These are phyloP conservation scores for Backusella westeae DNA, from an alignment of 192 early-diverging fungal species.

Conservation along the genomic window DNA sequence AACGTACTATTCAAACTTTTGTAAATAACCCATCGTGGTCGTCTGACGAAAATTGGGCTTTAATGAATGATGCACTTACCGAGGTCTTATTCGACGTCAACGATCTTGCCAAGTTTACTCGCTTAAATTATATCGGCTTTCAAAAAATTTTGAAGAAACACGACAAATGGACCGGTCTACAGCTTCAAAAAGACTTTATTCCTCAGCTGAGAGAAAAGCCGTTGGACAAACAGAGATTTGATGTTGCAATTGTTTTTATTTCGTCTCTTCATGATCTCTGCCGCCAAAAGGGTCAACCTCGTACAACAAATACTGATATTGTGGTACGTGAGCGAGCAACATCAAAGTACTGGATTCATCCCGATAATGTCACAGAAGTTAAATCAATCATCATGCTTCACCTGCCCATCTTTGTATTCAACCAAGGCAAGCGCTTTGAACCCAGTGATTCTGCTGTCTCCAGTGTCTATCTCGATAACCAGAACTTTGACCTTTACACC, in stretches of 20 bases:
- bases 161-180: constrained; percentile 83
- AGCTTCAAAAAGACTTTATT: constrained; percentile 72
- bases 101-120: constrained; percentile 78
- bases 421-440: constrained; percentile 44
- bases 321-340: constrained; percentile 74
- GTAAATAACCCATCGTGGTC: constrained; percentile 50
- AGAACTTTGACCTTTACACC: constrained; percentile 32
- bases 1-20: constrained; percentile 52
- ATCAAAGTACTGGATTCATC: constrained; percentile 46
- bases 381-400: constrained; percentile 39
- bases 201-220: constrained; percentile 75
- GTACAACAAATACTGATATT: constrained; percentile 26
- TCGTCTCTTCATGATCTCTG: constrained; percentile 76
- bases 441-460: constrained; percentile 34
- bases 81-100: constrained; percentile 75
- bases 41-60: constrained; percentile 45
- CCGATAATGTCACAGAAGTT: constrained; percentile 41
- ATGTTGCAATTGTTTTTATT: constrained; percentile 83
- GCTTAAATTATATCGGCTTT: constrained; percentile 82
- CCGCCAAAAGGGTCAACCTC: constrained; percentile 42
- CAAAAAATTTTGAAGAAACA: constrained; percentile 98
- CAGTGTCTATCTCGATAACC: constrained; percentile 35
- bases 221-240: constrained; percentile 88
- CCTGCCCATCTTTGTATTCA: constrained; percentile 45
- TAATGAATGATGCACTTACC: constrained; percentile 61